A percentile compares a stretch with the other conserved stretches of the same genome.
phyloP scores from a whole-genome alignment of 2,329 filamentous ascomycete species.

The Sporothrix inflata region DNA sequence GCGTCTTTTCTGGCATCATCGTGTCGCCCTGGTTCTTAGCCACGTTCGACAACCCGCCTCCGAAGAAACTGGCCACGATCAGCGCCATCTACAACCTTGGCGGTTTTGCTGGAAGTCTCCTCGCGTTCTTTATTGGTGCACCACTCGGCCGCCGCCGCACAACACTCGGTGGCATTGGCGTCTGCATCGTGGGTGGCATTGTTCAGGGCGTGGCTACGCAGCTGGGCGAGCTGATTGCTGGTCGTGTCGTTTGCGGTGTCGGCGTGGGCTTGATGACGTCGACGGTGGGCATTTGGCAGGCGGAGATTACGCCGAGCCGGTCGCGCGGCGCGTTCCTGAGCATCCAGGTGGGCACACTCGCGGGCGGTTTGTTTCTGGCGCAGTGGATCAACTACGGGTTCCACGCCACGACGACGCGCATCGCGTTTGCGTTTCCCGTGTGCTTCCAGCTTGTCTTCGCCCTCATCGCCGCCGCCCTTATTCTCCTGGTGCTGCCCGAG shows the following conservation, averaged over 20 bases:
- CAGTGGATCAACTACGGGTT: constrained; percentile 28
- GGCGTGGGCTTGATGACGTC: constrained; percentile 20
- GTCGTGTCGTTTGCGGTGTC: constrained; percentile 21
- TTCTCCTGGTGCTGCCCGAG: constrained; percentile 38
- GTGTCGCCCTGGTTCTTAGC: constrained; percentile 11
- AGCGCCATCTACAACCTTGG: constrained; percentile 22
- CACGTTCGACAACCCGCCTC: constrained; percentile 15
- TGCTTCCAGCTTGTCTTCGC: constrained; percentile 18
- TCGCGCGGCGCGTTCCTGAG: constrained; percentile 13
- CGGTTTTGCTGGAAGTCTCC: background rate
- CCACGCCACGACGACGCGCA: background rate
- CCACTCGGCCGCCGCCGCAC: constrained; percentile 20
- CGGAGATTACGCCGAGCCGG: constrained; percentile 5
- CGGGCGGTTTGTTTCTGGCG: constrained; percentile 10
- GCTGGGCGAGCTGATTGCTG: constrained; percentile 17
- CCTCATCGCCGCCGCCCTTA: constrained; percentile 35
- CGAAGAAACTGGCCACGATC: constrained; percentile 12
- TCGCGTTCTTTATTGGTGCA: constrained; percentile 16
- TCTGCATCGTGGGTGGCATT: background rate
- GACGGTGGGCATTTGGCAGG: constrained; percentile 23
- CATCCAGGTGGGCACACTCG: background rate
- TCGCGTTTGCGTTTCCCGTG: constrained; percentile 14
- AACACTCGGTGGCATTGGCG: background rate
- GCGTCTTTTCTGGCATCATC: constrained; percentile 21
- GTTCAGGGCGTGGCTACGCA: constrained; percentile 1